Evolutionary conservation across 352 stramenopile genomes (phyloP), one percentile per base, ranked within the genome.

Genomic region (Globisporangium canariense): DNA sequence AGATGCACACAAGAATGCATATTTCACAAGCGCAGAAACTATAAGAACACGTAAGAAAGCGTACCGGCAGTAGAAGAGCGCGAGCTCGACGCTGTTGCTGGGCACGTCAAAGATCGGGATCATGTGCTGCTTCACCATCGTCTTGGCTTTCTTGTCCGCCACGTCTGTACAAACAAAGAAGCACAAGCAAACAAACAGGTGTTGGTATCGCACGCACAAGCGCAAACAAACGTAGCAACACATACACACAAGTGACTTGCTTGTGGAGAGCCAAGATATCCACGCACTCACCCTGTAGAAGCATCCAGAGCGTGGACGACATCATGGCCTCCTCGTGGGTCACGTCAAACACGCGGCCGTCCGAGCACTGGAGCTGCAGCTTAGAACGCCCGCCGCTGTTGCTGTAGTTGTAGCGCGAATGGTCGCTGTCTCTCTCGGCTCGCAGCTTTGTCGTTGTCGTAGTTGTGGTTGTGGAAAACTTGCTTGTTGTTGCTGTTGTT

Each of bases 321-420:
- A 93, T 93, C 84, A 93, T 93, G 62, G 84, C 84, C 64, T 93
- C 80, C 51, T 93, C 78, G 54, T 91, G 83, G n/a, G 77, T 87
- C 66, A 93, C 84, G 58, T 91, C 75, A 40, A 91, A 88, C 64
- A 80, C 72, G 41, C 67, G 68, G 56, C 79, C 82, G 60, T 93
- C 81, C 60, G 74, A 81, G 68, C 84, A 93, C 66, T 90, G 81
- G 22, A 93, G 74, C 73, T 91, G 79, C 62, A 93, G 75, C 67
- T 87, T 89, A 47, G 78, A 89, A 36, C 75, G 74, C 0, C 62
- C 62, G 45, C 49, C 56, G 58, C 40, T 52, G 45, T 20, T 32
- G 40, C 45, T 62, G 34, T 62, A 56, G 62, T 56, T 67, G 18
- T 58, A 63, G 10, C 62, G 60, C 45, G 60, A 64, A 20, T 57